Percentiles rank a stretch among this genome's conserved stretches.
phyloP scores from a whole-genome alignment of 352 stramenopile species.

The Phytophthora pinifolia region DNA sequence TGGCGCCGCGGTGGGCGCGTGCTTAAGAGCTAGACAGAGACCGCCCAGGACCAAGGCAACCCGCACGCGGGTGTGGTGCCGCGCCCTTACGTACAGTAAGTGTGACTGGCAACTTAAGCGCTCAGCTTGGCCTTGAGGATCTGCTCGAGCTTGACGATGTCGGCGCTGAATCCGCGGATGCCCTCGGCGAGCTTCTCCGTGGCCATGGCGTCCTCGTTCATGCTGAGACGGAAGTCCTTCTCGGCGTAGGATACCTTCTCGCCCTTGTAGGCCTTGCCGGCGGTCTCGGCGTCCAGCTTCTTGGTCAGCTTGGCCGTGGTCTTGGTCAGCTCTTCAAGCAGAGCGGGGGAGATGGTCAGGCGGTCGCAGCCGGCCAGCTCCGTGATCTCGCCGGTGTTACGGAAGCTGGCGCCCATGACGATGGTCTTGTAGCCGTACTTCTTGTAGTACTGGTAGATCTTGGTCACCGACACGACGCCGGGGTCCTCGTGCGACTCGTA shows the following conservation, averaged over 20 bases:
- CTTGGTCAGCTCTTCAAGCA: constrained; percentile 93
- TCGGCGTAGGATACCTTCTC: constrained; percentile 90
- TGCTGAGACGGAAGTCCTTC: constrained; percentile 96
- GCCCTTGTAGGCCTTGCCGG: constrained; percentile 65
- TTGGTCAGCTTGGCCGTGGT: constrained; percentile 64
- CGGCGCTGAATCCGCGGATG: constrained; percentile 95
- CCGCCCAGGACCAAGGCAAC: too few species aligned
- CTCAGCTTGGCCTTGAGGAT: constrained; percentile 96
- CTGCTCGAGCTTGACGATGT: constrained; percentile 98
- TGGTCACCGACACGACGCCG: constrained; percentile 94
- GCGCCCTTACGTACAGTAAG: not conserved
- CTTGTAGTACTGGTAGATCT: constrained; percentile 99
- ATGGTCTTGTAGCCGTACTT: constrained; percentile 96
- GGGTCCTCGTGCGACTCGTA: constrained; percentile 96
- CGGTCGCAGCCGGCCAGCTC: constrained; percentile 97
- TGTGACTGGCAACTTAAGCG: constrained; percentile 38
- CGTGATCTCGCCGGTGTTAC: constrained; percentile 96
- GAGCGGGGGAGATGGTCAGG: constrained; percentile 96
- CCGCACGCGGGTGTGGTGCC: not conserved
- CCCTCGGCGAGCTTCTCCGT: constrained; percentile 98
- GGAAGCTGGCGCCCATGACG: constrained; percentile 96
- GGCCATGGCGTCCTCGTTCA: constrained; percentile 98
- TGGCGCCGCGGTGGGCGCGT: not conserved
- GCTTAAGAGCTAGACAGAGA: not conserved
- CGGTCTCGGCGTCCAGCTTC: constrained; percentile 85